Evolutionary conservation across 2,329 filamentous ascomycete species (phyloP).

Genomic region (Hymenoscyphus occultus): DNA sequence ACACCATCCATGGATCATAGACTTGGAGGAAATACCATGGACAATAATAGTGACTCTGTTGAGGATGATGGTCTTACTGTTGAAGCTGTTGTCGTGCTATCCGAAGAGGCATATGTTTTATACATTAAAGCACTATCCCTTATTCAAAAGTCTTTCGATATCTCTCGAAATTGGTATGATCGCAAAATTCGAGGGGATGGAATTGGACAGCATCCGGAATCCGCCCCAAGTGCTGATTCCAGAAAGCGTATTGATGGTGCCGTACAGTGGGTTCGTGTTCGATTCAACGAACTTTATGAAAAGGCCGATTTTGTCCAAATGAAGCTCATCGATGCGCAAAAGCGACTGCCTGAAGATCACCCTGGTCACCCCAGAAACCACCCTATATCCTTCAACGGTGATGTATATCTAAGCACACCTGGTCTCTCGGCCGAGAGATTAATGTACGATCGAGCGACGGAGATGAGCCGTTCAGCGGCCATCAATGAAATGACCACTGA

Average conservation of each 20-base stretch:
- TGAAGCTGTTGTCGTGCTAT: constrained; percentile 81
- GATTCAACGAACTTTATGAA: constrained; percentile 96
- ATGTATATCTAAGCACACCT: constrained; percentile 72
- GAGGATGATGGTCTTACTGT: constrained; percentile 78
- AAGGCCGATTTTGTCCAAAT: constrained; percentile 93
- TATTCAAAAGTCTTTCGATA: constrained; percentile 91
- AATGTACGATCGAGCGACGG: constrained; percentile 95
- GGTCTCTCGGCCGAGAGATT: constrained; percentile 93
- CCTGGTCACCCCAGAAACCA: constrained; percentile 82
- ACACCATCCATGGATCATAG: constrained; percentile 74
- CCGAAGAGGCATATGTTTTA: constrained; percentile 90
- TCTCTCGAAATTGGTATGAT: constrained; percentile 89
- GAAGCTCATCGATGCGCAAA: constrained; percentile 83
- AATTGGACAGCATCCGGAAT: constrained; percentile 43
- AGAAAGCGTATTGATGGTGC: constrained; percentile 79
- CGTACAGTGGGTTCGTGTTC: constrained; percentile 89
- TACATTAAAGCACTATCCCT: constrained; percentile 93
- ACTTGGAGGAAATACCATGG: constrained; percentile 60
- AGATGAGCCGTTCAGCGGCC: constrained; percentile 93
- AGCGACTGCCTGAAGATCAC: constrained; percentile 77
- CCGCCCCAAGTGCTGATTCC: constrained; percentile 42
- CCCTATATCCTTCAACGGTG: constrained; percentile 61
- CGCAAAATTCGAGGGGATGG: constrained; percentile 68
- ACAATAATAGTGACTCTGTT: constrained; percentile 48
- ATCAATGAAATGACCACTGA: constrained; percentile 95